Conservation (phyloP, 495 filamentous ascomycete species). For the Aspergillus baeticus region DNA sequence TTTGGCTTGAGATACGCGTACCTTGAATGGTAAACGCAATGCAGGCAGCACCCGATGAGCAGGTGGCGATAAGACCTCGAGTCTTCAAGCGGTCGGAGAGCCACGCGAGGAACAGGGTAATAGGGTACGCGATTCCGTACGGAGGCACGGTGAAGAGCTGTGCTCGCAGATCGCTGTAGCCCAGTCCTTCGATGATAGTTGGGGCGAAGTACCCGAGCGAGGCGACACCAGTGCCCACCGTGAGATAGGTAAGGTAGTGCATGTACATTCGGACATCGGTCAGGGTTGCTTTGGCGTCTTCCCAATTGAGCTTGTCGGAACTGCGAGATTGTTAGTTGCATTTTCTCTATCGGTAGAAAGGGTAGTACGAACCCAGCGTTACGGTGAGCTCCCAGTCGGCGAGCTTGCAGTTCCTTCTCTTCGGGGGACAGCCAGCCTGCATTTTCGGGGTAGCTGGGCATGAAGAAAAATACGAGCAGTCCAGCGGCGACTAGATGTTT, state of each 20-base stretch:
- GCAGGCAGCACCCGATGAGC: not conserved
- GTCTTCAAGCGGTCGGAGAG: constrained; percentile 65
- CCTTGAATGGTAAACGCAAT: constrained; percentile 21
- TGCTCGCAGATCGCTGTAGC: constrained; percentile 57
- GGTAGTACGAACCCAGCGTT: not conserved
- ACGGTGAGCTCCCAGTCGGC: not conserved
- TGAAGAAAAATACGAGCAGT: constrained; percentile 57
- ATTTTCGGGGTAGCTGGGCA: constrained; percentile 65
- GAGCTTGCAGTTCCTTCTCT: constrained; percentile 47
- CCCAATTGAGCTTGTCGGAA: constrained; percentile 50
- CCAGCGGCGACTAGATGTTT: constrained; percentile 22
- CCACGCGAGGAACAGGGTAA: constrained; percentile 58
- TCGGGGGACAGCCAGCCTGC: constrained; percentile 49
- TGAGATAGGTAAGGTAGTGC: constrained; percentile 60
- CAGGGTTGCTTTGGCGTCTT: constrained; percentile 62
- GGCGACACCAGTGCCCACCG: not conserved
- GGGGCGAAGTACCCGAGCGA: constrained; percentile 61
- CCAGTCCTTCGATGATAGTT: constrained; percentile 63
- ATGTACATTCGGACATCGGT: constrained; percentile 45
- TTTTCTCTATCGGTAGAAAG: not conserved
- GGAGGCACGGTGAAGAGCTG: constrained; percentile 78
- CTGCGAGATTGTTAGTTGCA: constrained; percentile 42
- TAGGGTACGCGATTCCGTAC: constrained; percentile 65
- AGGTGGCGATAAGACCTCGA: not conserved
- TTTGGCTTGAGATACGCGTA: too few relatives aligned